Evolutionary conservation across 495 filamentous ascomycete species (phyloP), one percentile per base, ranked within the genome.

Genomic region (Podospora pseudocomata): DNA sequence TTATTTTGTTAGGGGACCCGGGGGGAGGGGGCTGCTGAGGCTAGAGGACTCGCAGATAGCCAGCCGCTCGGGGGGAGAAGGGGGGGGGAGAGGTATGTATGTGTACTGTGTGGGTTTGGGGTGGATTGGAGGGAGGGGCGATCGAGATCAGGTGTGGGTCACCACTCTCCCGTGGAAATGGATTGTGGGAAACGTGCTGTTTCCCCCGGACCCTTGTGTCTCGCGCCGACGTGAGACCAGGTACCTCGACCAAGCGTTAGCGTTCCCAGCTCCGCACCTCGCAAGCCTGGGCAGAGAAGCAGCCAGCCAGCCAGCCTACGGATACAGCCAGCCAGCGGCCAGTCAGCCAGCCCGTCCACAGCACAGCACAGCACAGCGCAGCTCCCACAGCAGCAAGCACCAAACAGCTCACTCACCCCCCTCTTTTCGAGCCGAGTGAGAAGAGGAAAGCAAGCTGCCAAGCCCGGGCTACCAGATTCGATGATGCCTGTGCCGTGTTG

Each of bases 111-210:
- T 63, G 60, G 60, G 19, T 32, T 63, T 63, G 61, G 65, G 60
- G 68, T 70, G 68, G 68, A 56, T 64, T 64, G 6, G 26, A 59
- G 63, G 60, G 62, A 68, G 69, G 63, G 66, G 69, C 65, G 69
- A 71, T 71, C 69, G 69, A 71, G 69, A 71, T 71, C 66, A 68
- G 58, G 64, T 67, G 65, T 63, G 66, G 66, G 27, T 44, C 34
- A 27, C 63, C 44, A 54, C 55, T 53, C 63, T 71, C 69, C 69
- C 69, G 66, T 71, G 66, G 66, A 71, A 71, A 71, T 71, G 70
- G 69, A 66, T 68, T 66, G 69, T 68, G 62, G 70, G 70, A 23
- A 71, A 66, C 70, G 66, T 68, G 63, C 66, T 58, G 69, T 63
- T 28, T 34, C 59, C 66, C 66, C 63, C 57, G 54, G 60, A 49